Evolutionary conservation across 2,329 filamentous ascomycete genomes (phyloP), one percentile per base, ranked within the genome.

Genomic region (Erysiphe pulchra): DNA sequence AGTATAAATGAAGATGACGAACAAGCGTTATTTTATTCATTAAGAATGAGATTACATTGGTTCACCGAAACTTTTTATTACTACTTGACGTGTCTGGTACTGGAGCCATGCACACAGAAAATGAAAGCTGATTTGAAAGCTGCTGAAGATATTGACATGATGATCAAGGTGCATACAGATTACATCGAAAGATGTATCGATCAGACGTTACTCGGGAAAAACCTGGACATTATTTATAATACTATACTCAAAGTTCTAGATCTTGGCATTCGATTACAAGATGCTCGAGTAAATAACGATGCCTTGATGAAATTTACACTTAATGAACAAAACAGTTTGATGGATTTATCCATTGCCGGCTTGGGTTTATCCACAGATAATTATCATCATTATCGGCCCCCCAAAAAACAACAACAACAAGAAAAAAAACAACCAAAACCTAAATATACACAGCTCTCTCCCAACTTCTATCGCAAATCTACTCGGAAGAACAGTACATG

Each of bases 161-260:
- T 94, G 81, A 75, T 85, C 24, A 61, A 61, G 1, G 67, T 76
- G 0, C 85, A 93, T 56, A 62, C 70, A 4, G 57, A 60, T 0
- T 87, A 79, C 54, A 63, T 80, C 40, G 67, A 65, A 40, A 68
- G 68, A 1, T 62, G 90, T 11, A 64, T 76, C 47, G 70, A 75
- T 31, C 75, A 83, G 50, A 73, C 80, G 10, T 70, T 90, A 20
- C 68, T 92, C 0, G 74, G 77, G 0, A 62, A 66, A 14, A 77
- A 76, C 46, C 62, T 93, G 4, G 66, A 68, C 14, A 77, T 80
- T 0, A 80, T 94, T 33, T 69, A 74, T 46, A 71, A 80, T 47
- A 74, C 74, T 13, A 70, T 92, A 16, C 65, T 87, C n/a, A 73
- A 77, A 42, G 62, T 90, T 2, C 67, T 94, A 1, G 81, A 93